Base-by-base conservation (phyloP, 495 filamentous ascomycete genomes). In the Podospora comata region DNA sequence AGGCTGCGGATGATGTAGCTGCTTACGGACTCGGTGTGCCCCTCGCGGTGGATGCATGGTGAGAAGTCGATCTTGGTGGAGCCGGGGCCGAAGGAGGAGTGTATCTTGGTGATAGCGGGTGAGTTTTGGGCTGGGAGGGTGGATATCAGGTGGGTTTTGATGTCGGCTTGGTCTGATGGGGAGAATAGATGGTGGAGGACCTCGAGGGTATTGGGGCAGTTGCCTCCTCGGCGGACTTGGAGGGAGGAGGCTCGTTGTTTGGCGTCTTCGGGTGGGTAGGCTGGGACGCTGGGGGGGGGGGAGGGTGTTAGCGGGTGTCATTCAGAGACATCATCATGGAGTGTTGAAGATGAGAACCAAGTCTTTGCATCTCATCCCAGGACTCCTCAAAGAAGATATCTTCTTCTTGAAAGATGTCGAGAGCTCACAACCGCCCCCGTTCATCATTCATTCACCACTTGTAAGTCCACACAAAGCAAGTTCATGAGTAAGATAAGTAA, bases 1-100 rank as follows among this genome's bases (percentile, higher is more conserved):
- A 77, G 73, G 75, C 87, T 91, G 66, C 86, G 86, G 73, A 91
- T 85, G 66, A 92, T 89, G 75, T 90, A 92, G 72, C 89, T 88
- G 54, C 89, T 89, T 2, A 89, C 89, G 3, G 88, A 82, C 66
- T 90, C 85, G 26, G 73, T 68, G 69, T 82, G 79, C 6, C 77
- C 74, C 32, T 85, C 79, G 23, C 90, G 85, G 72, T 84, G 90
- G 64, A 91, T 82, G 75, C 87, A 90, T 69, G 78, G 75, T 19
- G 76, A 70, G 30, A 90, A 79, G 57, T 84, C 78, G 13, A 89
- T 55, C n/a, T 30, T 28, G 55, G 4, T 26, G 6, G 56, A 6
- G 53, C 32, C 27, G 20, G 11, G 26, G 28, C 75, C 66, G 85
- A 85, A 82, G 7, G 81, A 84, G 11, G 72, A 72, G 48, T 78